phyloP scores from a whole-genome alignment of 2,329 filamentous ascomycete genomes.

The Didymella sp. region DNA sequence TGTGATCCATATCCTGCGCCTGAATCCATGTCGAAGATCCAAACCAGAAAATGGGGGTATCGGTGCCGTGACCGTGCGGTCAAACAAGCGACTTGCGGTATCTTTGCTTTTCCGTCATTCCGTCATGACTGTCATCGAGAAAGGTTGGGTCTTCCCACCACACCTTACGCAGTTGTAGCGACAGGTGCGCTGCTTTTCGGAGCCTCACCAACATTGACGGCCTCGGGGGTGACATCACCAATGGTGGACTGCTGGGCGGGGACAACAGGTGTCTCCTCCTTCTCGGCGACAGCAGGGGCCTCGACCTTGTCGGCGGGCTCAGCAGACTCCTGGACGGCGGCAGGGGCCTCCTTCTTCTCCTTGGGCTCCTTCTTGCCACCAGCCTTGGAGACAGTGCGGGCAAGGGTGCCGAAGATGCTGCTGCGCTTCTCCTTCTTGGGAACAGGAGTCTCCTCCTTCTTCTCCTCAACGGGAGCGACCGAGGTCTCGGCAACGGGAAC shows the following conservation, averaged over 20 bases:
- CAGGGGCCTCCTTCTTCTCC: conserved; percentile 47
- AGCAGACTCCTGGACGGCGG: conserved; percentile 46
- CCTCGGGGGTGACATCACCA: conserved; percentile 50
- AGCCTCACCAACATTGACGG: conserved; percentile 50
- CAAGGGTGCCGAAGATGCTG: conserved; percentile 80
- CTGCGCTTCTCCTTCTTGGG: conserved; percentile 78
- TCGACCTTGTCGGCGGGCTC: conserved; percentile 37
- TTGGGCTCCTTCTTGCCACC: conserved; percentile 49
- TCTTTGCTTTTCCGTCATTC: conserved; percentile 54
- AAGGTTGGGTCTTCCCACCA: conserved; percentile 51
- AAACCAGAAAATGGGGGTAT: conserved; percentile 42
- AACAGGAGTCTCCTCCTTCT: conserved; percentile 52
- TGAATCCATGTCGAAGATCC: conserved; percentile 34
- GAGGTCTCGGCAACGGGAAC: conserved; percentile 52
- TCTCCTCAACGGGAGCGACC: conserved; percentile 52
- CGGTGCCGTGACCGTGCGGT: conserved; percentile 46
- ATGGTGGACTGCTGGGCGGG: conserved; percentile 42
- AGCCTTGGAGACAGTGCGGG: conserved; percentile 53
- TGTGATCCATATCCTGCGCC: conserved; percentile 42
- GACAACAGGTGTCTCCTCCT: conserved; percentile 37
- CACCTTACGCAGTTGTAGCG: conserved; percentile 53
- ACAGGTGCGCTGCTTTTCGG: conserved; percentile 50
- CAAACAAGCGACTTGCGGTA: conserved; percentile 50
- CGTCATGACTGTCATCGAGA: conserved; percentile 51
- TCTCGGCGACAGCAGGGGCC: conserved; percentile 33